Conservation (phyloP, 768 basidiomycete genomes). For the Phanerochaete sordida region DNA sequence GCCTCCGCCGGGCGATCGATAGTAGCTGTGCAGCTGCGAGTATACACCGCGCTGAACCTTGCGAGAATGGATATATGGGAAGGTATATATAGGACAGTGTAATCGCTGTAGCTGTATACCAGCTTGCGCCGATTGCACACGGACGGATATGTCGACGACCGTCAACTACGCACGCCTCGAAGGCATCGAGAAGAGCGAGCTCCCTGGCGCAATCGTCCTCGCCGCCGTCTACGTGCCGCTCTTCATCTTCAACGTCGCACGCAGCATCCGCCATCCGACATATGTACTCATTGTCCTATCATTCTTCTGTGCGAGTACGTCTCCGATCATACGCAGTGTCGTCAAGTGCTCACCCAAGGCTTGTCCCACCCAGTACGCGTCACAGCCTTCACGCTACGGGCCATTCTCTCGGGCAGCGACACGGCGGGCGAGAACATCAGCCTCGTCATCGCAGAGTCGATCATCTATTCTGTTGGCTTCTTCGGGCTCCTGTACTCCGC, state of each 20-base stretch:
- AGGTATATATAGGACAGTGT: too few relatives aligned
- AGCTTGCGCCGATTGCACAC: too few relatives aligned
- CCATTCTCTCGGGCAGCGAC: conserved; percentile 25
- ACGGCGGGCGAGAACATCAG: conserved; percentile 20
- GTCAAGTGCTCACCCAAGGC: background rate
- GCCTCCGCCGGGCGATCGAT: too few relatives aligned
- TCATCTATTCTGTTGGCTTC: conserved; percentile 34
- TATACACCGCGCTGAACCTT: too few relatives aligned
- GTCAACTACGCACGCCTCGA: conserved; percentile 2
- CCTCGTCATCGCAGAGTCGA: conserved; percentile 25
- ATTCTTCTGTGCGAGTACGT: conserved; percentile 28
- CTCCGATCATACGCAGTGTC: background rate
- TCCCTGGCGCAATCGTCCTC: conserved; percentile 18
- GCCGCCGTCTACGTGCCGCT: conserved; percentile 26
- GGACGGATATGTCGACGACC: background rate
- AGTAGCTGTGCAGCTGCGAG: too few relatives aligned
- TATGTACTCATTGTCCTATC: conserved; percentile 23
- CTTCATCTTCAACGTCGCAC: conserved; percentile 17
- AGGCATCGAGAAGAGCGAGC: conserved; percentile 7
- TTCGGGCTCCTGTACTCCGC: conserved; percentile 32
- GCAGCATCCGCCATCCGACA: conserved; percentile 17
- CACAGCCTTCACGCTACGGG: conserved; percentile 27
- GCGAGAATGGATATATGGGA: too few relatives aligned
- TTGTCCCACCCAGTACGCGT: conserved; percentile 23
- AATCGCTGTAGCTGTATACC: too few relatives aligned